Base-by-base conservation (phyloP, 2,329 filamentous ascomycete species). In the Cadophora malorum region DNA sequence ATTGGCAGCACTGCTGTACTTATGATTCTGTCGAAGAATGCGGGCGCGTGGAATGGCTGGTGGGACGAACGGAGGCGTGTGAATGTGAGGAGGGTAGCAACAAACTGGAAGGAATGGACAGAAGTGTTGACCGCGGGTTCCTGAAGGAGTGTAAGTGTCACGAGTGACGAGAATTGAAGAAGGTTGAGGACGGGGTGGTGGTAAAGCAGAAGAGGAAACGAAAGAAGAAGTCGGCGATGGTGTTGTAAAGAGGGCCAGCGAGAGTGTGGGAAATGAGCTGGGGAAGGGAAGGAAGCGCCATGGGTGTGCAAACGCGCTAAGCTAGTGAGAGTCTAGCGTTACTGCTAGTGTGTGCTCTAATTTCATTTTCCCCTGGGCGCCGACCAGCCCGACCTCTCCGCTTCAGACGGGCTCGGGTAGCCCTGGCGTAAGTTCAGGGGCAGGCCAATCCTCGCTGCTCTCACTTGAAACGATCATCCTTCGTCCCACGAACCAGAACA, bases 1-100 rank as follows among this genome's bases (percentile, higher is more conserved):
- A 66, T 73, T 71, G 73, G 72, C 75, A 77, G 75, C 75, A 70
- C 75, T 72, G 75, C 75, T 77, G 75, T 73, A 74, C 68, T 72
- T 70, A 69, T 61, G 67, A 73, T 72, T 72, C 74, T 73, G 41
- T 73, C 70, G 69, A 76, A 75, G 72, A 74, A 71, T 65, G 31
- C 45, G 38, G 59, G 41, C 21, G 19, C 16, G 45, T 21, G 21
- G 16, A 7, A 19, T 38, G 14, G 53, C 52, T 41, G 56, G 56
- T 45, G 25, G 33, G 49, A 49, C 38, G 65, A 47, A 55, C 45
- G 50, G 33, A 63, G 28, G 52, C 55, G 65, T 64, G 38, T 64
- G 38, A 60, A 68, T 66, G 60, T 58, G 59, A 49, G 21, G 35
- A 38, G 47, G 35, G 65, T 64, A 58, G 64, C 63, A 61, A 65